Base-by-base conservation (phyloP, 2,329 filamentous ascomycete genomes). In the Aspergillus fijiensis region DNA sequence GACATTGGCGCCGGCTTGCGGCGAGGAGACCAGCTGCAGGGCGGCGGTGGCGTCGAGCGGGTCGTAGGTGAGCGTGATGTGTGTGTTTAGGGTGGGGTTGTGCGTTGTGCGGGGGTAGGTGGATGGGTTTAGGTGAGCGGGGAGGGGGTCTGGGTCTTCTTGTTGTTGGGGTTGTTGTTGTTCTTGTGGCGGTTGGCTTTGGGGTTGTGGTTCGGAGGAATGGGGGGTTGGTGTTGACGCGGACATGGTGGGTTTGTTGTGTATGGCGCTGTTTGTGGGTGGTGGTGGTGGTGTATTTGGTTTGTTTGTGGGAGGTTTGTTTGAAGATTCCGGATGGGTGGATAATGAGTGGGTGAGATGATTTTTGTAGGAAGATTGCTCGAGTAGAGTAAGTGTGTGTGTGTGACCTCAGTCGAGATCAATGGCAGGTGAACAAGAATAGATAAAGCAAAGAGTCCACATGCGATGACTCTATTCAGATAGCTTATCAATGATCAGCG, bases 1-100 rank as follows among this genome's bases (percentile, higher is more conserved):
- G 3, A 80, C 69, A 53, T 80, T 81, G 58, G 79, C 79, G 51
- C 79, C 79, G 7, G 77, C 77, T 10, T 70, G 59, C 1, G 78
- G 75, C 1, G 78, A 80, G 50, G 75, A 74, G 27, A 76, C 75
- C 45, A 75, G 70, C 1, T 65, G 57, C 3, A 80, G 69, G 35
- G 70, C 71, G 27, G 60, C 60, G 57, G 69, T 68, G 25, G 77
- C 67, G 59, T 77, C 67, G 31, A 81, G 77, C 1, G 73, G 63
- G 50, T 63, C 39, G 72, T 79, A 79, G 66, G 77, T 78, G 31
- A 81, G 70, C 58, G 74, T 72, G 63, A 80, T 67, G 67, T 77
- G 72, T 66, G 79, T 79, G 70, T 77, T 74, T 52, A 65, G 60
- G 23, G 67, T 33, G 14, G 69, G 33, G 53, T 72, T 65, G 51